phyloP scores from a whole-genome alignment of 2,329 filamentous ascomycete species.

The Colletotrichum higginsianum region DNA sequence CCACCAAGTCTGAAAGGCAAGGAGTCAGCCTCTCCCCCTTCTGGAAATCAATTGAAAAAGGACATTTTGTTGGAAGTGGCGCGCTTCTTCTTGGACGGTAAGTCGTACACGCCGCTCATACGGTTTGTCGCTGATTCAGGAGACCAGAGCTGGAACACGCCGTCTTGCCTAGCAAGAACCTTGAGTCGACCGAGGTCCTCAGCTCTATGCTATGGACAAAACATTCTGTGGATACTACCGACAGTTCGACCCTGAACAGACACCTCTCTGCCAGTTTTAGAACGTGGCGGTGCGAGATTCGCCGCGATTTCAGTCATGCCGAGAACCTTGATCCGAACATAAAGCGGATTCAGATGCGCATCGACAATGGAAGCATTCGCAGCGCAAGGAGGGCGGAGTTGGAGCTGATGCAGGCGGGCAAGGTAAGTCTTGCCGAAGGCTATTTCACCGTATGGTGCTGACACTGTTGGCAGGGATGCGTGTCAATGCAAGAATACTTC shows the following conservation, averaged over 20 bases:
- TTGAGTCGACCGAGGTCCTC: slow-evolving; percentile 52
- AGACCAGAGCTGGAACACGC: slow-evolving; percentile 63
- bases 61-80: slow-evolving; percentile 60
- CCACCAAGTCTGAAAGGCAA: slow-evolving; percentile 60
- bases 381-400: slow-evolving; percentile 66
- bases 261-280: slow-evolving; percentile 55
- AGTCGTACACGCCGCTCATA: slow-evolving; percentile 11
- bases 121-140: not conserved
- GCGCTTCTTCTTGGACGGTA: slow-evolving; percentile 68
- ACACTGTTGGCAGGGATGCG: slow-evolving; percentile 51
- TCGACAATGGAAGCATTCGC: slow-evolving; percentile 54
- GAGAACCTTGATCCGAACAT: slow-evolving; percentile 53
- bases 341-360: slow-evolving; percentile 52
- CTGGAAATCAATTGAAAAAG: slow-evolving; percentile 14
- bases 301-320: slow-evolving; percentile 52
- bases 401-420: slow-evolving; percentile 65
- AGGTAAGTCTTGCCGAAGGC: slow-evolving; percentile 53
- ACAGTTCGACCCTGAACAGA: slow-evolving; percentile 47
- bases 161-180: slow-evolving; percentile 52
- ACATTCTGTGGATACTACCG: slow-evolving; percentile 55
- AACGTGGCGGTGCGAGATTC: slow-evolving; percentile 55
- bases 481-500: slow-evolving; percentile 56
- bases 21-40: slow-evolving; percentile 48
- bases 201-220: slow-evolving; percentile 59
- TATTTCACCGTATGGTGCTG: slow-evolving; percentile 37